Evolutionary conservation across 257 asterid species (phyloP).

Genomic region (Plantago elongata): DNA sequence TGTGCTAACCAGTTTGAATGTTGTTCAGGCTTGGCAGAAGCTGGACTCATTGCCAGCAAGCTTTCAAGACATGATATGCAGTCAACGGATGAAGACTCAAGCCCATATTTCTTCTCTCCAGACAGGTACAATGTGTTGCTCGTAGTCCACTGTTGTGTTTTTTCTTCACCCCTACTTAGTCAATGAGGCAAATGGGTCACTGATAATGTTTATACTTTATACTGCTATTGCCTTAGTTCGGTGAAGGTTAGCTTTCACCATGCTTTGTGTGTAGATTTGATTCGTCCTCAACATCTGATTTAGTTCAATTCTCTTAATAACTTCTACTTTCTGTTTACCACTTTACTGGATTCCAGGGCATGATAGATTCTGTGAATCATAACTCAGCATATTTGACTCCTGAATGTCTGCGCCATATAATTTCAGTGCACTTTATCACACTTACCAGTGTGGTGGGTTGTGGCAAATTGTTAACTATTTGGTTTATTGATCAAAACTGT

Average conservation of each 20-base stretch:
- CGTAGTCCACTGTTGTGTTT: neutral
- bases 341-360: constrained; percentile 14
- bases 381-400: constrained; percentile 7
- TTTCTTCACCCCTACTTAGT: constrained; percentile 5
- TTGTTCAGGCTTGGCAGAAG: constrained; percentile 93
- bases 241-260: constrained; percentile 16
- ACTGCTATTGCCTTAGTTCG: neutral
- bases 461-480: constrained; percentile 10
- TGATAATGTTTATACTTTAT: constrained; percentile 10
- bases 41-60: constrained; percentile 96
- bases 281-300: constrained; percentile 6
- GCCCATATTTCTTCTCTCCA: constrained; percentile 75
- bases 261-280: constrained; percentile 3
- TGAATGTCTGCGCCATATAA: neutral
- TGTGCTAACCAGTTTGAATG: constrained; percentile 27
- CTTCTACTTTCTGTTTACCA: neutral
- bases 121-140: constrained; percentile 51
- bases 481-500: constrained; percentile 17
- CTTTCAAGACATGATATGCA: constrained; percentile 91
- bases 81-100: constrained; percentile 56
- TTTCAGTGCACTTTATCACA: constrained; percentile 10
- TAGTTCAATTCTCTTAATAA: constrained; percentile 4
- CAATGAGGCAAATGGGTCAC: constrained; percentile 7
- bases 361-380: constrained; percentile 11
- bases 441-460: constrained; percentile 13